phyloP scores from a whole-genome alignment of 2,329 filamentous ascomycete species.

The Peltaster fructicola region DNA sequence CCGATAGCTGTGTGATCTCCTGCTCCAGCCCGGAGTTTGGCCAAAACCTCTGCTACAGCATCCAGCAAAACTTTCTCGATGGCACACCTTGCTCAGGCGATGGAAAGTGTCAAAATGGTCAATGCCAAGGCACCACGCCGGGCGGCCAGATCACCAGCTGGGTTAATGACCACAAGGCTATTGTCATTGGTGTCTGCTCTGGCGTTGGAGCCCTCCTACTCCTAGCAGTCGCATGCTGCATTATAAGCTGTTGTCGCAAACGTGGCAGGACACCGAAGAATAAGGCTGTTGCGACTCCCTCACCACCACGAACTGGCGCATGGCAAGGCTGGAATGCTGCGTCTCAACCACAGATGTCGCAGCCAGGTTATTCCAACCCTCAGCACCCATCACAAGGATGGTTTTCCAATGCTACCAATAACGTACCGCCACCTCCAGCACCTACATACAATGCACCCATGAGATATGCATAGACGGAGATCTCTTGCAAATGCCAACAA shows the following conservation, averaged over 20 bases:
- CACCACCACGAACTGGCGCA: conserved; percentile 12
- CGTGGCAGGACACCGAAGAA: conserved; percentile 9
- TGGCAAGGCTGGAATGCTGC: conserved; percentile 17
- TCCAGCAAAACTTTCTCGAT: conserved; percentile 86
- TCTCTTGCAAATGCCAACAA: too few species aligned
- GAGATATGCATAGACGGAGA: conserved; percentile 3
- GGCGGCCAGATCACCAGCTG: conserved; percentile 55
- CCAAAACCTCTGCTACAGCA: conserved; percentile 47
- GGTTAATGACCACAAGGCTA: conserved; percentile 57
- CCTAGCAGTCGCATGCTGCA: conserved; percentile 50
- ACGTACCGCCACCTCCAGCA: conserved; percentile 2
- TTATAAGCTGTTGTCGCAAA: conserved; percentile 36
- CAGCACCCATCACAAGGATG: conserved; percentile 11
- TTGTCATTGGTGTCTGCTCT: conserved; percentile 64
- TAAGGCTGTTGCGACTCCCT: conserved; percentile 7
- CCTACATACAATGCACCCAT: conserved; percentile 1
- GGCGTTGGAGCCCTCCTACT: conserved; percentile 58
- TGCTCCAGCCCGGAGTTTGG: conserved; percentile 58
- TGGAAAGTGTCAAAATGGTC: conserved; percentile 61
- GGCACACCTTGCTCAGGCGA: conserved; percentile 71
- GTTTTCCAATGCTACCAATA: conserved; percentile 3
- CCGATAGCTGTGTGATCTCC: conserved; percentile 53
- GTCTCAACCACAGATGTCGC: conserved; percentile 6
- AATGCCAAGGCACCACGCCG: conserved; percentile 54
- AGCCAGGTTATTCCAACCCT: conserved; percentile 5